Conservation (phyloP, 306 rosid genomes). For the Cicer judaicum region DNA sequence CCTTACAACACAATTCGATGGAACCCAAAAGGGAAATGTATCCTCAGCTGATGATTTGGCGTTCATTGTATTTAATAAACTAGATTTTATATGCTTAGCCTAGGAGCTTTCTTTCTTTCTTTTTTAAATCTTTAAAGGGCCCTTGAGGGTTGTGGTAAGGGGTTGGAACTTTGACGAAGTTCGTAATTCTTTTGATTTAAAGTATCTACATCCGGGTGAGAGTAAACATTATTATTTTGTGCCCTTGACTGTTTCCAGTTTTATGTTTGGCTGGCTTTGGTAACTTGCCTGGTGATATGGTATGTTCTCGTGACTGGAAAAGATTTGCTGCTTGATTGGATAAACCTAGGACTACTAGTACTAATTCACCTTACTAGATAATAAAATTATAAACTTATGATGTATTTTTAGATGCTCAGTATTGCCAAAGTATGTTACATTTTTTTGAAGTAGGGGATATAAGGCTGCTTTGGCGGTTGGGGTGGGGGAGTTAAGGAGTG, state of each 20-base stretch:
- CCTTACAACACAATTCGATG: slow-evolving; percentile 92
- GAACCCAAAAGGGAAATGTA: slow-evolving; percentile 95
- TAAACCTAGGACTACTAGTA: slow-evolving; percentile 13
- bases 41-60: slow-evolving; percentile 53
- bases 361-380: slow-evolving; percentile 12
- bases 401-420: slow-evolving; percentile 27
- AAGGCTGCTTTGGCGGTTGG: no score
- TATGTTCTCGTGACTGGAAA: slow-evolving; percentile 50
- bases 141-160: slow-evolving; percentile 21
- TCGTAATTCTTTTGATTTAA: slow-evolving; percentile 32
- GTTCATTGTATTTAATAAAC: slow-evolving; percentile 28
- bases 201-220: slow-evolving; percentile 19
- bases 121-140: slow-evolving; percentile 1
- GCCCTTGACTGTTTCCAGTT: slow-evolving; percentile 76
- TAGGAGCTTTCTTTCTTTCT: slow-evolving; percentile 18
- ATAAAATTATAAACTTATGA: slow-evolving; percentile 10
- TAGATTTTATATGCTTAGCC: slow-evolving; percentile 13
- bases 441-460: background rate
- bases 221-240: slow-evolving; percentile 35
- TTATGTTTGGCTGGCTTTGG: slow-evolving; percentile 95
- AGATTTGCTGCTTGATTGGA: slow-evolving; percentile 11
- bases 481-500: no score
- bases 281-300: slow-evolving; percentile 96
- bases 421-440: slow-evolving; percentile 14
- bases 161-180: slow-evolving; percentile 13